These are phyloP conservation scores for Backusella morwellensis DNA, from an alignment of 192 early-diverging fungal species.

Conservation along the genomic window DNA sequence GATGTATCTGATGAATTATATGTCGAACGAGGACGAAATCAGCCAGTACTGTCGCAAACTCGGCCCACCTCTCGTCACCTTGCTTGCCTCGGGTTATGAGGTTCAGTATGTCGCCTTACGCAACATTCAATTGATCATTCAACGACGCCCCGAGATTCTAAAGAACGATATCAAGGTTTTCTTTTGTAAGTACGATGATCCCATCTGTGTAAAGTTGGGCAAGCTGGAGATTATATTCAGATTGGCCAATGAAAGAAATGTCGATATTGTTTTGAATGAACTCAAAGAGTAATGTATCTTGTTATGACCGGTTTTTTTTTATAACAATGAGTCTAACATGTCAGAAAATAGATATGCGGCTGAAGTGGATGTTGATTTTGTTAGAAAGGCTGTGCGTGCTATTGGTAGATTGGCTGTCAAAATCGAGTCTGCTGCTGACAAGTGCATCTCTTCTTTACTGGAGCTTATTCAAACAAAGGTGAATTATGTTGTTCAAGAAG, in stretches of 20 bases:
- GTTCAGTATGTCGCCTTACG: constrained; percentile 97
- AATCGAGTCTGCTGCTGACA: constrained; percentile 83
- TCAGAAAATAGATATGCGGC: constrained; percentile 67
- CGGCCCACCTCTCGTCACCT: constrained; percentile 91
- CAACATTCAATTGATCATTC: constrained; percentile 94
- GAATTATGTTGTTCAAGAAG: constrained; percentile 98
- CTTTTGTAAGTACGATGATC: constrained; percentile 99
- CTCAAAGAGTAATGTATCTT: constrained; percentile 68
- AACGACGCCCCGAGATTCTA: constrained; percentile 85
- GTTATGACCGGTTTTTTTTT: no score
- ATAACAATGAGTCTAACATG: no score
- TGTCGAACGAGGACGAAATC: constrained; percentile 76
- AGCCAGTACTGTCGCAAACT: constrained; percentile 76
- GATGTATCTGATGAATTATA: constrained; percentile 93
- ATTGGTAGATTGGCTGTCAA: constrained; percentile 98
- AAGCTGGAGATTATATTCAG: constrained; percentile 96
- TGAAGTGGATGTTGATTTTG: constrained; percentile 98
- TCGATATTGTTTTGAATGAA: constrained; percentile 87
- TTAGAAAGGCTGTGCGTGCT: constrained; percentile 90
- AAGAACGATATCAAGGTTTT: constrained; percentile 96
- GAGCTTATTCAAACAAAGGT: constrained; percentile 96
- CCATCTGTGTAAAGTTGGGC: constrained; percentile 96
- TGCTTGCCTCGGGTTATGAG: constrained; percentile 86
- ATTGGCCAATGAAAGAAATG: constrained; percentile 79
- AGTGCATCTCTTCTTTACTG: constrained; percentile 83